Conservation (phyloP, 2,329 filamentous ascomycete genomes). For the Paecilomyces sp. region DNA sequence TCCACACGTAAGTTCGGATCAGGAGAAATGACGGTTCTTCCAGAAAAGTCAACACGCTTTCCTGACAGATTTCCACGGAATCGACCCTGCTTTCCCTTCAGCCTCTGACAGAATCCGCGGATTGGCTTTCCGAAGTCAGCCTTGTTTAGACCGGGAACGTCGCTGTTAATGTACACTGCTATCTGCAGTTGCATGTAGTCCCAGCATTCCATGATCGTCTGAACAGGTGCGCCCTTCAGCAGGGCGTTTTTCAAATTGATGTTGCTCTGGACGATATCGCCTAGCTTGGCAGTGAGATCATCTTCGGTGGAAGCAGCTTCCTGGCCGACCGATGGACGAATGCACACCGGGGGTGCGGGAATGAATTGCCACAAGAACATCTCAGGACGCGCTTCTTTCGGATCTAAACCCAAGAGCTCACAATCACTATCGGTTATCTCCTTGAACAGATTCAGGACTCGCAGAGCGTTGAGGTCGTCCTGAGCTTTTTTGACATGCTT, state of each 20-base stretch:
- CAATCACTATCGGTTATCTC: conserved; percentile 79
- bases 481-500: conserved; percentile 87
- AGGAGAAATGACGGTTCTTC: conserved; percentile 92
- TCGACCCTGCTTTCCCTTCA: conserved; percentile 95
- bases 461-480: conserved; percentile 86
- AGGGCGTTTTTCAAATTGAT: conserved; percentile 77
- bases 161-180: conserved; percentile 96
- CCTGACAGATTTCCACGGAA: conserved; percentile 96
- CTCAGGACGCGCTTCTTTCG: conserved; percentile 79
- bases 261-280: conserved; percentile 90
- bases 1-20: conserved; percentile 92
- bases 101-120: conserved; percentile 84
- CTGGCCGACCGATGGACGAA: conserved; percentile 87
- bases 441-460: conserved; percentile 86
- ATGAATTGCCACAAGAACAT: conserved; percentile 98
- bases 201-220: conserved; percentile 96
- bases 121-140: conserved; percentile 81
- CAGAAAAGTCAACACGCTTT: conserved; percentile 98
- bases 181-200: conserved; percentile 93
- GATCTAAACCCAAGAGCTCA: conserved; percentile 82
- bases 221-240: conserved; percentile 73
- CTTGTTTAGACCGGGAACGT: conserved; percentile 86
- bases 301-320: conserved; percentile 93
- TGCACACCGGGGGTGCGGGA: conserved; percentile 87
- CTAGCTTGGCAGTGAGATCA: conserved; percentile 92